phyloP scores from a whole-genome alignment of 1,284 basidiomycete genomes.

The Irpex sp. region DNA sequence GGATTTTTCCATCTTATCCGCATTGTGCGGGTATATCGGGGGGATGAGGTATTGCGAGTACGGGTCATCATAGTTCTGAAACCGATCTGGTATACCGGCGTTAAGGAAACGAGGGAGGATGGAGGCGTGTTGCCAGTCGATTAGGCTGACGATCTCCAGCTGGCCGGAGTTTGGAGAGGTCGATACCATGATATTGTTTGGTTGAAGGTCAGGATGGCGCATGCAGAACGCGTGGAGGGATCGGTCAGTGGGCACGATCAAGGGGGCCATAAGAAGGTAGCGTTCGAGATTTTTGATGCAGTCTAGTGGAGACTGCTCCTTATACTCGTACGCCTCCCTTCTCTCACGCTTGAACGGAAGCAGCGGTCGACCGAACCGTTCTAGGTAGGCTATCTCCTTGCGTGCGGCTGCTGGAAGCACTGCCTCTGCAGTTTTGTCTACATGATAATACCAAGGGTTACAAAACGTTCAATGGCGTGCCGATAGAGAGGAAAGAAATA shows the following conservation, averaged over 20 bases:
- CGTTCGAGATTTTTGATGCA: constrained; percentile 34
- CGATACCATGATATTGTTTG: constrained; percentile 35
- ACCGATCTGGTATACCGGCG: constrained; percentile 34
- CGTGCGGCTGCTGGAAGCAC: constrained; percentile 38
- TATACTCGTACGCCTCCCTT: constrained; percentile 42
- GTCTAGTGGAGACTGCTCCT: constrained; percentile 44
- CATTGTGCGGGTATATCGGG: too few species aligned
- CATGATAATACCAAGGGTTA: too few species aligned
- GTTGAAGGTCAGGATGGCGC: constrained; percentile 37
- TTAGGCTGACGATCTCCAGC: constrained; percentile 26
- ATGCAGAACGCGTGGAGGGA: constrained; percentile 28
- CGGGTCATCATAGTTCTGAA: constrained; percentile 44
- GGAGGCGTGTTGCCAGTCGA: not conserved
- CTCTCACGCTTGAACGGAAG: constrained; percentile 42
- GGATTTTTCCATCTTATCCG: constrained; percentile 30
- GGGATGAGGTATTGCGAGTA: too few species aligned
- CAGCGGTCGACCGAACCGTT: constrained; percentile 46
- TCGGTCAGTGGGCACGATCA: constrained; percentile 32
- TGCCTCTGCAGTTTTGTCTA: constrained; percentile 43
- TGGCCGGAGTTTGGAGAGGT: constrained; percentile 25
- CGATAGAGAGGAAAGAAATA: too few species aligned
- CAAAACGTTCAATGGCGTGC: too few species aligned
- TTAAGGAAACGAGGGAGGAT: not conserved
- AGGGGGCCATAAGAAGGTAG: constrained; percentile 35
- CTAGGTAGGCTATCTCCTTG: constrained; percentile 42